These are phyloP conservation scores for Priceomyces haplophilus DNA, from an alignment of 805 yeast species.

Conservation along the genomic window DNA sequence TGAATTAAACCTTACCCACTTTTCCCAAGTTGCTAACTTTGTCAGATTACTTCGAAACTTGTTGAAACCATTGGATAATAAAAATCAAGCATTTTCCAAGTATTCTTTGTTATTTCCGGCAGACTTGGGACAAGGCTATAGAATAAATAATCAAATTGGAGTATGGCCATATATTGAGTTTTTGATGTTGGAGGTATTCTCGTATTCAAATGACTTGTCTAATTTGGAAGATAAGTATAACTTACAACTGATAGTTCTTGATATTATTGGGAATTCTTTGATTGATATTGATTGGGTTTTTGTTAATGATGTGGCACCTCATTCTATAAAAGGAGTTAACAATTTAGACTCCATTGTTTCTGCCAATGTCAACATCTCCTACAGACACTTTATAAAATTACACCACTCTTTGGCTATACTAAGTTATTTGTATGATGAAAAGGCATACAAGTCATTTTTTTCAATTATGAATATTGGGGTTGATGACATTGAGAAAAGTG, in stretches of 20 bases:
- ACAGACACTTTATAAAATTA: slow-evolving; percentile 43
- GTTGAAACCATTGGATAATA: slow-evolving; percentile 22
- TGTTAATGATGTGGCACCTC: slow-evolving; percentile 51
- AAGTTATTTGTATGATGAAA: slow-evolving; percentile 59
- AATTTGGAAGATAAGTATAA: slow-evolving; percentile 31
- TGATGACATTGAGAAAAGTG: slow-evolving; percentile 51
- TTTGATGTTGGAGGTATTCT: slow-evolving; percentile 63
- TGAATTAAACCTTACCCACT: slow-evolving; percentile 44
- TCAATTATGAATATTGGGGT: slow-evolving; percentile 55
- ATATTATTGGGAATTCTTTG: slow-evolving; percentile 43
- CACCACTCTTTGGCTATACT: slow-evolving; percentile 70
- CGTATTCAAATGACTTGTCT: slow-evolving; percentile 43
- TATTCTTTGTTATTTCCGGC: slow-evolving; percentile 55
- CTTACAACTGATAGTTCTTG: slow-evolving; percentile 54
- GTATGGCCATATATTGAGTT: slow-evolving; percentile 80
- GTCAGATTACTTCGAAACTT: slow-evolving; percentile 49
- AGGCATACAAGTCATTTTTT: slow-evolving; percentile 55
- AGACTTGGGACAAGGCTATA: slow-evolving; percentile 57
- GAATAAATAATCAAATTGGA: slow-evolving; percentile 51
- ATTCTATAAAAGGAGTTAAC: slow-evolving; percentile 29
- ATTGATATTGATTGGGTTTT: slow-evolving; percentile 41
- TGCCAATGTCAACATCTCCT: slow-evolving; percentile 16
- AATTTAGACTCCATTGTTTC: slow-evolving; percentile 21
- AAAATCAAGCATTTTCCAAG: slow-evolving; percentile 23
- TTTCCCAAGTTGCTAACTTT: slow-evolving; percentile 57